Conservation (phyloP, 768 basidiomycete genomes). For the Russula emetica region DNA sequence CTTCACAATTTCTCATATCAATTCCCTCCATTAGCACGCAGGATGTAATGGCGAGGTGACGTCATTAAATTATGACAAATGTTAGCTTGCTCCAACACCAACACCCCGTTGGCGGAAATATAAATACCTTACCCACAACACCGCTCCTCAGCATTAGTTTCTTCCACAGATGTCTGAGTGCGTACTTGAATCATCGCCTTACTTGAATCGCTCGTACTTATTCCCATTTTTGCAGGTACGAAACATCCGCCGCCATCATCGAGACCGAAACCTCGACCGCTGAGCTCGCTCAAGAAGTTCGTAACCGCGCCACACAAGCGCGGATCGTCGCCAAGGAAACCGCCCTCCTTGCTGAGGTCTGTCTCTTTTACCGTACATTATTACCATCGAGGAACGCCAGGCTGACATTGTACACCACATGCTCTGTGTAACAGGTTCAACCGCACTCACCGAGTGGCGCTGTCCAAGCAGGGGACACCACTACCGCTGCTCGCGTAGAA, state of each 20-base stretch:
- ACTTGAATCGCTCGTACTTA: neutral
- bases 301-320: neutral
- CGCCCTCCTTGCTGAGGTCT: constrained; percentile 14
- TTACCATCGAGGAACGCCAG: neutral
- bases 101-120: neutral
- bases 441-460: neutral
- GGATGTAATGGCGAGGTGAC: constrained; percentile 5
- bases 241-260: constrained; percentile 18
- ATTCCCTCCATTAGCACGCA: constrained; percentile 7
- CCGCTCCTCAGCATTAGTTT: no score
- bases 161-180: constrained; percentile 12
- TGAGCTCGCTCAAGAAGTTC: constrained; percentile 15
- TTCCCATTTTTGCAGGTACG: constrained; percentile 10
- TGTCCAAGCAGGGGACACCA: constrained; percentile 34
- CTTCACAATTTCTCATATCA: constrained; percentile 1
- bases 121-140: neutral
- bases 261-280: constrained; percentile 25
- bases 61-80: neutral
- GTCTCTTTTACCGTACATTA: neutral
- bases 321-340: constrained; percentile 19
- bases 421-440: neutral
- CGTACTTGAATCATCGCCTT: neutral
- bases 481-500: constrained; percentile 53
- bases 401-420: neutral
- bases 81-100: constrained; percentile 7